phyloP scores from a whole-genome alignment of 192 early-diverging fungal species.

The Diversispora eburnea region DNA sequence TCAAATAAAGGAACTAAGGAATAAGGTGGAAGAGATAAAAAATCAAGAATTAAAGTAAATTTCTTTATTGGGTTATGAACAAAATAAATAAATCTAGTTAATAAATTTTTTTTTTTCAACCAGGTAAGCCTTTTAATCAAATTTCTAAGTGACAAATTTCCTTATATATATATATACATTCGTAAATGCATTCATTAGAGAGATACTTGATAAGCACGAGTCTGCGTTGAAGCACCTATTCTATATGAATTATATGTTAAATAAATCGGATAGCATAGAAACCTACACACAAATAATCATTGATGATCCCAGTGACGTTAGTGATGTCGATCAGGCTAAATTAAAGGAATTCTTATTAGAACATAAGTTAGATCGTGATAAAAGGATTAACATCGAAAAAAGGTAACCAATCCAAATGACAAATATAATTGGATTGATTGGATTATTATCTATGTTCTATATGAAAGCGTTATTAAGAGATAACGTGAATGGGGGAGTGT shows the following conservation, averaged over 20 bases:
- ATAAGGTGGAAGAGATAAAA: slow-evolving; percentile 3
- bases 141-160: background rate
- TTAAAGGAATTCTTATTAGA: slow-evolving; percentile 2
- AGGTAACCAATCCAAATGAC: background rate
- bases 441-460: background rate
- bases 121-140: background rate
- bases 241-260: background rate
- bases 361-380: background rate
- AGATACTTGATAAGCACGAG: slow-evolving; percentile 3
- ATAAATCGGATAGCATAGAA: background rate
- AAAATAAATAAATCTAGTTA: background rate
- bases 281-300: background rate
- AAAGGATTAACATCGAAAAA: background rate
- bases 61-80: background rate
- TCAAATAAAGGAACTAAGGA: slow-evolving; percentile 1
- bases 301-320: background rate
- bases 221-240: slow-evolving; percentile 4
- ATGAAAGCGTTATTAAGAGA: background rate
- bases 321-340: background rate
- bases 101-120: background rate
- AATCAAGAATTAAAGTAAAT: slow-evolving; percentile 10
- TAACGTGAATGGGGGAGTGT: too few relatives aligned
- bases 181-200: background rate
- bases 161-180: background rate
- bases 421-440: background rate